Percentiles rank a stretch among this genome's conserved stretches.
Conservation (phyloP, 257 asterid species). For the Primulina huaijiensis region DNA sequence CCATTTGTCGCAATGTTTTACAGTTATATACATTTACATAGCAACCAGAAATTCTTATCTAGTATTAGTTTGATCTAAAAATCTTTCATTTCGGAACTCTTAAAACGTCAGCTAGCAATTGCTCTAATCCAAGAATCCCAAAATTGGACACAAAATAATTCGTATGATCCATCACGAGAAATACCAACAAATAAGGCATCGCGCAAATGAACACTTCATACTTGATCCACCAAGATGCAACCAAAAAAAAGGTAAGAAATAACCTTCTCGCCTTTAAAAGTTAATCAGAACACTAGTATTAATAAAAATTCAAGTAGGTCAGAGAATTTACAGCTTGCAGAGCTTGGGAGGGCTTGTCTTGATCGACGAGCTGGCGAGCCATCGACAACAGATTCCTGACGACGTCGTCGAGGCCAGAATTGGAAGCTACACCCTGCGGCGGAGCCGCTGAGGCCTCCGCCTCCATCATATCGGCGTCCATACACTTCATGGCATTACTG, state of each 20-base stretch:
- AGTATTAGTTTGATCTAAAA: too few relatives aligned
- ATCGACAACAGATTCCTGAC: constrained; percentile 48
- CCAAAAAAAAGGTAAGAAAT: not conserved
- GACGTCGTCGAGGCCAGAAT: constrained; percentile 39
- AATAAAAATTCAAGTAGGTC: not conserved
- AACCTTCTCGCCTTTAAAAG: constrained; percentile 3
- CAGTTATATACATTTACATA: too few relatives aligned
- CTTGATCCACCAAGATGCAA: not conserved
- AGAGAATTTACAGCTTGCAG: constrained; percentile 65
- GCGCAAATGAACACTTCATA: not conserved
- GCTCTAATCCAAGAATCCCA: too few relatives aligned
- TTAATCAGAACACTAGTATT: not conserved
- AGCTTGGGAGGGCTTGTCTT: constrained; percentile 84
- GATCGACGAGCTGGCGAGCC: constrained; percentile 76
- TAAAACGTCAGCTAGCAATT: too few relatives aligned
- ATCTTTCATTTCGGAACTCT: too few relatives aligned
- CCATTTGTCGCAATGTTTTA: too few relatives aligned
- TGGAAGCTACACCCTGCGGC: constrained; percentile 23
- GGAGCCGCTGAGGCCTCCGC: constrained; percentile 38
- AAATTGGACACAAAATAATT: too few relatives aligned
- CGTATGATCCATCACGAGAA: not conserved
- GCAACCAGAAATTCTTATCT: too few relatives aligned
- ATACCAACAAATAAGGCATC: not conserved
- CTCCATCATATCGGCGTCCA: constrained; percentile 80
- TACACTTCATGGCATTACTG: constrained; percentile 56